Evolutionary conservation across 228 moss, liverwort and hornwort species (phyloP).

Genomic region (Sphagnum magellanicum): DNA sequence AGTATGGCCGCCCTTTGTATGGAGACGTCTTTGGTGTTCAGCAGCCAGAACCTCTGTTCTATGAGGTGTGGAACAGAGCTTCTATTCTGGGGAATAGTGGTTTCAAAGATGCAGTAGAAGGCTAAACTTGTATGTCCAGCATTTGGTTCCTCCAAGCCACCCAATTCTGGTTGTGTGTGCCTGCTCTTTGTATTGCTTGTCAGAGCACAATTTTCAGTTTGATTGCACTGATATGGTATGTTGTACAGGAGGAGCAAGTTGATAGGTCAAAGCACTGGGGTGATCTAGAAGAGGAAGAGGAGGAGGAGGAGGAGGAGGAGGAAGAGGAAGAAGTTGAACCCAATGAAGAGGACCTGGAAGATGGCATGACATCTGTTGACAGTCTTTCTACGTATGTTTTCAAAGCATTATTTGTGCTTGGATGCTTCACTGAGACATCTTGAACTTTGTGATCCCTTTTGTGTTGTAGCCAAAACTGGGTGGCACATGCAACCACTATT

Average conservation of each 20-base stretch:
- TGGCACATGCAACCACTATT: no score
- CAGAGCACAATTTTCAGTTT: no score
- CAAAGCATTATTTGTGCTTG: neutral
- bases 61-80: constrained; percentile 53
- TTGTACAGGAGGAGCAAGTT: constrained; percentile 78
- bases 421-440: no score
- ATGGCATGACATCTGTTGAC: constrained; percentile 92
- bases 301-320: constrained; percentile 96
- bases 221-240: neutral
- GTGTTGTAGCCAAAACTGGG: no score
- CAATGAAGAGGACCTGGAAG: constrained; percentile 64
- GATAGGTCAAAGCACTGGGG: constrained; percentile 99
- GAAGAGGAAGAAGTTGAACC: constrained; percentile 84
- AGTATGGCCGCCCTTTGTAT: constrained; percentile 93
- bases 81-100: neutral
- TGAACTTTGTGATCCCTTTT: no score
- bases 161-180: no score
- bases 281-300: constrained; percentile 97
- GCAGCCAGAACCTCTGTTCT: constrained; percentile 61
- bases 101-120: neutral
- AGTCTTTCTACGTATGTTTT: constrained; percentile 84
- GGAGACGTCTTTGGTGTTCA: constrained; percentile 97
- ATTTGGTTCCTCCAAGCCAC: no score
- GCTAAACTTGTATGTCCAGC: neutral
- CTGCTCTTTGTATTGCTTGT: no score